phyloP scores from a whole-genome alignment of 2,329 filamentous ascomycete species.

The Phoma sp. region DNA sequence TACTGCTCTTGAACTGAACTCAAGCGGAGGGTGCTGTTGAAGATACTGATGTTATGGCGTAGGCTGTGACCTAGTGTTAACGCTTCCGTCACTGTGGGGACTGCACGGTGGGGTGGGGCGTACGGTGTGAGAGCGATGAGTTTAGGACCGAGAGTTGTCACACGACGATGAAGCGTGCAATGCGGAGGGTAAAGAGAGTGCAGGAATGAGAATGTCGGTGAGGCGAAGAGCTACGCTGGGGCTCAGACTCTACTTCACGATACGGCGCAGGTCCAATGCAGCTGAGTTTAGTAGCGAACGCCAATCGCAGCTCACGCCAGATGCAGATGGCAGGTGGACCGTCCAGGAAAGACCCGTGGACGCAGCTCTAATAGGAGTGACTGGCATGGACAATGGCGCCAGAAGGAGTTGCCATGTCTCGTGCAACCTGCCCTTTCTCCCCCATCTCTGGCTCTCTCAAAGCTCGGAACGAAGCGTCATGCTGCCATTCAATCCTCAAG shows the following conservation, averaged over 20 bases:
- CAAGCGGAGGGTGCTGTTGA: conserved; percentile 19
- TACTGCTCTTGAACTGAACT: conserved; percentile 17
- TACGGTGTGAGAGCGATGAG: conserved; percentile 23
- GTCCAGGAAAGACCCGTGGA: background rate
- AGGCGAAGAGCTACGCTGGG: conserved; percentile 1
- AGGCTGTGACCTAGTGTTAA: conserved; percentile 21
- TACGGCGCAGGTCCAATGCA: conserved; percentile 8
- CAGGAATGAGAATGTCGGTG: conserved; percentile 12
- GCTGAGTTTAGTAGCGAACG: conserved; percentile 4
- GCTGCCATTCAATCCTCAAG: background rate
- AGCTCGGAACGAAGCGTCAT: conserved; percentile 3
- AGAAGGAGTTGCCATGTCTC: conserved; percentile 12
- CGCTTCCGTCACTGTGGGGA: conserved; percentile 12
- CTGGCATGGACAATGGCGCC: conserved; percentile 3
- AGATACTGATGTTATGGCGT: conserved; percentile 28
- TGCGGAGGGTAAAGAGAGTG: conserved; percentile 1
- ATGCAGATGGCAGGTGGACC: conserved; percentile 1
- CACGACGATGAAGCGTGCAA: conserved; percentile 19
- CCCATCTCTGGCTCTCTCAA: background rate
- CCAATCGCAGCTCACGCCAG: conserved; percentile 10
- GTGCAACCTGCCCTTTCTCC: conserved; percentile 12
- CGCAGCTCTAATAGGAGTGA: background rate
- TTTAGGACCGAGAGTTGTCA: conserved; percentile 19
- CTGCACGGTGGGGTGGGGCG: conserved; percentile 19
- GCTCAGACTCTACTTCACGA: background rate